These are phyloP conservation scores for Teratosphaeria epicoccoides DNA, from an alignment of 2,329 filamentous ascomycete genomes.

Conservation along the genomic window DNA sequence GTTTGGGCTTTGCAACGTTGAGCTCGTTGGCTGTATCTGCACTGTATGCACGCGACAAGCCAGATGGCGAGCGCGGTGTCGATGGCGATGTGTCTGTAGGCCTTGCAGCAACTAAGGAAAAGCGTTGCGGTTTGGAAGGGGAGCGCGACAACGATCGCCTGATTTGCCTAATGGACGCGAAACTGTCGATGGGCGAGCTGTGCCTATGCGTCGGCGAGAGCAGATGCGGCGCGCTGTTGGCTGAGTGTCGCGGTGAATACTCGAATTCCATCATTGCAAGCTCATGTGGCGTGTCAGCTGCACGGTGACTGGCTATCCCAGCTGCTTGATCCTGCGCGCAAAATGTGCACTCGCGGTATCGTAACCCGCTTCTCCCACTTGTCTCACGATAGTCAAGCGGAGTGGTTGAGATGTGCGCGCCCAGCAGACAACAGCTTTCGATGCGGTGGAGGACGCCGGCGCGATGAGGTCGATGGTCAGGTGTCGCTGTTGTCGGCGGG, in stretches of 20 bases:
- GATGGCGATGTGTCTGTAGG: conserved; percentile 30
- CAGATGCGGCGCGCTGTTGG: conserved; percentile 70
- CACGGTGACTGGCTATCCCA: background rate
- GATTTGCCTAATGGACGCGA: conserved; percentile 69
- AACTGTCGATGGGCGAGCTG: conserved; percentile 59
- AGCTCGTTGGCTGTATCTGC: conserved; percentile 22
- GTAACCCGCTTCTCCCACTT: background rate
- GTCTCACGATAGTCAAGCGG: background rate
- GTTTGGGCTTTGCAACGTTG: conserved; percentile 36
- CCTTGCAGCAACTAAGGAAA: conserved; percentile 50
- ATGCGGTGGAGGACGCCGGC: background rate
- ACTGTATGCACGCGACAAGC: conserved; percentile 36
- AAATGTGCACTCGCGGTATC: background rate
- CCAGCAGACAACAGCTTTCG: background rate
- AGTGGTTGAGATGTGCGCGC: background rate
- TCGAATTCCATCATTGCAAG: conserved; percentile 36
- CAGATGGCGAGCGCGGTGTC: conserved; percentile 30
- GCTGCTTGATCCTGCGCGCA: background rate
- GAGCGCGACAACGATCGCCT: conserved; percentile 83
- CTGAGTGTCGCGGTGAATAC: conserved; percentile 40
- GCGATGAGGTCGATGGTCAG: background rate
- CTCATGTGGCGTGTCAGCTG: conserved; percentile 3
- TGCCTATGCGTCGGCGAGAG: conserved; percentile 60
- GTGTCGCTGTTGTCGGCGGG: background rate
- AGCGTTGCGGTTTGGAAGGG: conserved; percentile 69